These are phyloP conservation scores for Penicillium roqueforti DNA, from an alignment of 495 filamentous ascomycete genomes.

Conservation along the genomic window DNA sequence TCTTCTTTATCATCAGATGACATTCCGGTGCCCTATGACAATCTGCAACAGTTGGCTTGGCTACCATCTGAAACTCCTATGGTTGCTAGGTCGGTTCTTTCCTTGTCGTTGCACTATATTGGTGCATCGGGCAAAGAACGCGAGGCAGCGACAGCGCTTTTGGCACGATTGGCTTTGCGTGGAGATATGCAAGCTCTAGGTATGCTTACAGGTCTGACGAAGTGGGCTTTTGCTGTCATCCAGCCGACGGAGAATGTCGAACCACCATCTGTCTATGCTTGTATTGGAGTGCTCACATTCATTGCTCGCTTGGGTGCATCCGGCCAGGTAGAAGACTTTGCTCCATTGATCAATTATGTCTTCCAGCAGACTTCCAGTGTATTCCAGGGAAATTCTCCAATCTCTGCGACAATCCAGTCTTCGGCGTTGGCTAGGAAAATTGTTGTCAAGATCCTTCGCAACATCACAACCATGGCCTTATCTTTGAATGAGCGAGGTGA, in stretches of 20 bases:
- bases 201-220: conserved; percentile 58
- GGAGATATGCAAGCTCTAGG: conserved; percentile 81
- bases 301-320: conserved; percentile 66
- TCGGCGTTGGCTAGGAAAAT: conserved; percentile 76
- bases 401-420: conserved; percentile 47
- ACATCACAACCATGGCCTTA: conserved; percentile 60
- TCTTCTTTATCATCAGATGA: conserved; percentile 69
- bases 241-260: conserved; percentile 30
- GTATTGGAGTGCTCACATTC: conserved; percentile 72
- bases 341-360: conserved; percentile 44
- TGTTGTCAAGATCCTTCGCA: conserved; percentile 76
- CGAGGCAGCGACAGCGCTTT: conserved; percentile 75
- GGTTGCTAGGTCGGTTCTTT: conserved; percentile 66
- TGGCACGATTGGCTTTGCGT: conserved; percentile 76
- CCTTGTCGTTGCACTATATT: conserved; percentile 67
- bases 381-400: conserved; percentile 32
- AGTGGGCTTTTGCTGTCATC: conserved; percentile 63
- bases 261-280: conserved; percentile 50
- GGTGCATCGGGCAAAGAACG: conserved; percentile 76
- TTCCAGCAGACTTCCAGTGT: conserved; percentile 47
- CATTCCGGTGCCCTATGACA: conserved; percentile 30
- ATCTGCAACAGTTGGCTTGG: conserved; percentile 17
- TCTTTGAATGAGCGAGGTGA: conserved; percentile 40
- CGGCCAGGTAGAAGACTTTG: conserved; percentile 51
- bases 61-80: conserved; percentile 52